Base-by-base conservation (phyloP, 441 rosid species). In the Populus hybrid region DNA sequence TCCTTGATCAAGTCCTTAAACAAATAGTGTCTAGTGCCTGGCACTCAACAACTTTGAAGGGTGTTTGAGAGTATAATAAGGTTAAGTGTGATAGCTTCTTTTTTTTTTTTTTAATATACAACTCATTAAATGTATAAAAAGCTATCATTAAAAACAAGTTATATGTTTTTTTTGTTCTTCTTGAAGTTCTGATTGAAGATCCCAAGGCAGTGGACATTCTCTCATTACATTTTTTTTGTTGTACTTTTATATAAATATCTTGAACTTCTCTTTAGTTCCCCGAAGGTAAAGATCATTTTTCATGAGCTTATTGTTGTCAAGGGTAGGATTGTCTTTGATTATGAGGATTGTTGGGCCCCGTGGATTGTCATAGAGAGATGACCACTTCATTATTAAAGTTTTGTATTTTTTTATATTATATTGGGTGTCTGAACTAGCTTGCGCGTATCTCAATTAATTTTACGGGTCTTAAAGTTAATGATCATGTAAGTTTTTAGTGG, bases 151-250 rank as follows among this genome's bases (percentile, higher is more conserved):
- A 6, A 34, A 34, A 6, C 8, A 34, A 34, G 36, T 34, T 34
- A 34, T 34, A 6, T 6, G 2, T 34, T 34, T 34, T 34, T 34
- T 34, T 34, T 1, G 36, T 34, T 34, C 36, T 34, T 34, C 7
- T 6, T 77, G 73, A 93, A 46, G 86, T 93, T 94, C 88, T 73
- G 75, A 14, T 90, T 90, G 32, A 92, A 93, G 40, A 94, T 79
- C 5, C 90, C 87, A 16, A 94, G 87, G 21, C 97, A 93, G 85
- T 76, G 90, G 53, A 88, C 18, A 81, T 84, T 82, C 95, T 77
- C 82, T 75, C 5, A 84, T 88, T 32, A 80, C 35, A 84, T 94
- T 92, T 34, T 76, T 87, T 69, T 87, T 93, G 74, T 81, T 87
- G 73, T 90, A 86, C 71, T 85, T 87, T 30, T 80, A 72, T 72